Percentiles rank a stretch among this genome's conserved stretches.
These are phyloP conservation scores for Elsinoe ampelina DNA, from an alignment of 2,329 filamentous ascomycete species.

Conservation along the genomic window DNA sequence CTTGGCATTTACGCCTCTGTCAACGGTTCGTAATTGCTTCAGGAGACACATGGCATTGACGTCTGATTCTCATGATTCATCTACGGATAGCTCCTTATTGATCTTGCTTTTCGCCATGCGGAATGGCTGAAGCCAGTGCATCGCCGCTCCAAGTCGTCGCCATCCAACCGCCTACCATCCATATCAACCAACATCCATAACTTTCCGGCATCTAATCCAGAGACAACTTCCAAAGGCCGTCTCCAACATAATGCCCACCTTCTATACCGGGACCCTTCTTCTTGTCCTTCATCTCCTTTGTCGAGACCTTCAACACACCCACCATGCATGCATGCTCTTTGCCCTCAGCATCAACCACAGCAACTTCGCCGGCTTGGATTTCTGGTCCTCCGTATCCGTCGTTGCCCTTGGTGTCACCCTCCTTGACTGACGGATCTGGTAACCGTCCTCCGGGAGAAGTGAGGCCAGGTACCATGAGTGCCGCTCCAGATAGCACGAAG, in stretches of 20 bases:
- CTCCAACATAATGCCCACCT: conserved; percentile 84
- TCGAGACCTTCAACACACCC: conserved; percentile 72
- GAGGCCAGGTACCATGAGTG: conserved; percentile 90
- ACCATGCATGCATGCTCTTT: conserved; percentile 88
- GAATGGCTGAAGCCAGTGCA: neutral
- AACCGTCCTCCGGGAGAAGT: conserved; percentile 75
- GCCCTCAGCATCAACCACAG: conserved; percentile 84
- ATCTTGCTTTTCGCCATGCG: neutral
- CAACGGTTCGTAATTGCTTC: neutral
- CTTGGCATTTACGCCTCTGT: conserved; percentile 5
- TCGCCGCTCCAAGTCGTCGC: too few relatives aligned
- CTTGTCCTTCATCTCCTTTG: conserved; percentile 85
- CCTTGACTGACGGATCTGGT: conserved; percentile 44
- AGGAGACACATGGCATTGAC: neutral
- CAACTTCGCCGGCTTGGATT: conserved; percentile 69
- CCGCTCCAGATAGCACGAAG: conserved; percentile 87
- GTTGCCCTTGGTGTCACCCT: conserved; percentile 31
- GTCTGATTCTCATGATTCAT: neutral
- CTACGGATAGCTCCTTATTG: neutral
- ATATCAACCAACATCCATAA: neutral
- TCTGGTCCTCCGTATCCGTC: conserved; percentile 52
- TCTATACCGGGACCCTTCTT: conserved; percentile 93
- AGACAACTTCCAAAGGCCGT: conserved; percentile 77
- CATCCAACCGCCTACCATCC: neutral
- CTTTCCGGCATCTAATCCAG: conserved; percentile 38